phyloP scores from a whole-genome alignment of 768 basidiomycete species.

The Macrolepiota dolichaula region DNA sequence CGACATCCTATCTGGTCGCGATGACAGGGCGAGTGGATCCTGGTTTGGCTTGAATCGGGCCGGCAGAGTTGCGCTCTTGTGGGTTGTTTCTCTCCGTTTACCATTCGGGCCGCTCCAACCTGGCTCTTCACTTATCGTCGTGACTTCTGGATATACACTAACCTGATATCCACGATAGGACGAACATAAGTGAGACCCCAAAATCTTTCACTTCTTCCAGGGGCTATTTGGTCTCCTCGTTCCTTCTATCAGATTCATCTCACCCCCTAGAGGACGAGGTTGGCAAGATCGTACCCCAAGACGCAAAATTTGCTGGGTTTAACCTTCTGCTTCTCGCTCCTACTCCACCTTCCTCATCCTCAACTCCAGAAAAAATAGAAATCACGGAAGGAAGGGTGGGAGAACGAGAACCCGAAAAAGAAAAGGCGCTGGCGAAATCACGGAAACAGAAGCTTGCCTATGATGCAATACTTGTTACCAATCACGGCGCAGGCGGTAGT shows the following conservation, averaged over 20 bases:
- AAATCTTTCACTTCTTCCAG: conserved; percentile 53
- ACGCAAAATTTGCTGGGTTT: conserved; percentile 71
- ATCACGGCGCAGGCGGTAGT: conserved; percentile 64
- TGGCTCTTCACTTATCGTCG: conserved; percentile 3
- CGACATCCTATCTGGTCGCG: conserved; percentile 69
- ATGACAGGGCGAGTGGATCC: conserved; percentile 70
- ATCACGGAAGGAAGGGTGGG: neutral
- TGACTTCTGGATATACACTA: conserved; percentile 1
- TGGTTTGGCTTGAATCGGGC: conserved; percentile 73
- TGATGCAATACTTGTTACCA: conserved; percentile 60
- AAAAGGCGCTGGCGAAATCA: neutral
- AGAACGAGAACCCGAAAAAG: conserved; percentile 4
- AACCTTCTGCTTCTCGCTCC: conserved; percentile 70
- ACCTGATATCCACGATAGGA: conserved; percentile 40
- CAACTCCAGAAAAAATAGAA: conserved; percentile 19
- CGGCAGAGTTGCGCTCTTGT: conserved; percentile 74
- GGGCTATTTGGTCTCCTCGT: conserved; percentile 65
- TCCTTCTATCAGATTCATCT: conserved; percentile 53
- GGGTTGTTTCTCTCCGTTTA: conserved; percentile 24
- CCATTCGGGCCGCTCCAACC: neutral
- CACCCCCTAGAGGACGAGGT: conserved; percentile 47
- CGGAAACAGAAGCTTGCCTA: conserved; percentile 26
- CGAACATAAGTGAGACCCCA: conserved; percentile 78
- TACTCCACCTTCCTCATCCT: conserved; percentile 19
- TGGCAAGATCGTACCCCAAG: conserved; percentile 40